Evolutionary conservation across 2,329 filamentous ascomycete species (phyloP), one percentile per base, ranked within the genome.

Genomic region (Trichoderma gracile): DNA sequence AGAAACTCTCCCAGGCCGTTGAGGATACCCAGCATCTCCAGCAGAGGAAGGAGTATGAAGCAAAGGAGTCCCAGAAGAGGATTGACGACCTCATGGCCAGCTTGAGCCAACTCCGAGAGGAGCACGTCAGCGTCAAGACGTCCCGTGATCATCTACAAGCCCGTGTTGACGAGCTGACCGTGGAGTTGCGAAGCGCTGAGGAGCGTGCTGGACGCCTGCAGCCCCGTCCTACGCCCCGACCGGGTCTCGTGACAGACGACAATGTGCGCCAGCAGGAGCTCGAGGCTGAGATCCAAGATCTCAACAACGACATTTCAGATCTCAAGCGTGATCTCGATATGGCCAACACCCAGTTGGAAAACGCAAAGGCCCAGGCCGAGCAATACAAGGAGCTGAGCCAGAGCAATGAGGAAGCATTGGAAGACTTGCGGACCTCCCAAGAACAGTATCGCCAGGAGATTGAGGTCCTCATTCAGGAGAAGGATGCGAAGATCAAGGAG

Each of bases 351-450:
- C 92, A 97, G 70, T 81, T 98, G 14, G 91, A 96, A 69, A 89
- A 89, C 71, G 87, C 91, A 15, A 92, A 91, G 76, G 84, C 86
- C 42, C 90, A 97, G 72, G 88, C 89, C 46, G 92, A 97, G 73
- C 89, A 92, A 70, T 98, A 96, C 82, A 94, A 91, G 76, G 86
- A 89, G 56, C 92, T 98, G 70, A 93, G 92, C 70, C 92, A 96
- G 76, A 83, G 87, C 38, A 89, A 92, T 2, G 95, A 99, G 74
- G 94, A 98, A 69, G 90, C 93, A 57, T 82, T 98, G 17, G 86
- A 92, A 68, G 91, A 88, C 65, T 81, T 96, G 61, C 89, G 88
- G 55, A 86, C 90, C 42, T 90, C 92, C 0, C 89, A 95, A 67
- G 93, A 97, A 53, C 87, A 95, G 73, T 96, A 93, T 75, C 87